A percentile compares a stretch with the other conserved stretches of the same genome.
Evolutionary conservation across 75 land plant species (phyloP).

Genomic region (Pinus tabuliformis): DNA sequence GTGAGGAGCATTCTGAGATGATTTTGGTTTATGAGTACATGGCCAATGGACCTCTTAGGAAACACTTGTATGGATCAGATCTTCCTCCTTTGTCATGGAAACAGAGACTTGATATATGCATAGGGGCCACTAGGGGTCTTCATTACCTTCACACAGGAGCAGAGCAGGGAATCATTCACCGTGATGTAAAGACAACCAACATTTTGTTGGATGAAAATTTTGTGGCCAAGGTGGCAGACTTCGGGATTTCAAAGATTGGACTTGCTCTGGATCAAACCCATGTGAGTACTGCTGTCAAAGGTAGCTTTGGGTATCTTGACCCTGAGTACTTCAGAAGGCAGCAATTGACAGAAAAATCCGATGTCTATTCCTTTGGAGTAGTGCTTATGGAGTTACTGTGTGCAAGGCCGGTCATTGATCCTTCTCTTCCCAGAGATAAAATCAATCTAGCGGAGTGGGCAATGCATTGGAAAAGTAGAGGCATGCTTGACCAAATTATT

Average conservation of each 20-base stretch:
- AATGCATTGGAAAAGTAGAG: conserved; percentile 76
- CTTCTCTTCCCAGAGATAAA: conserved; percentile 73
- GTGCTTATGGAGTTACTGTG: conserved; percentile 84
- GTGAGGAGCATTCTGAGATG: conserved; percentile 72
- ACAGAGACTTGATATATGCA: conserved; percentile 86
- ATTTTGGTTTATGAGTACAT: conserved; percentile 95
- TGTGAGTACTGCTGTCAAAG: conserved; percentile 65
- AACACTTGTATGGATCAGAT: conserved; percentile 75
- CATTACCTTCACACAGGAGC: conserved; percentile 95
- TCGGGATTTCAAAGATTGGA: conserved; percentile 41
- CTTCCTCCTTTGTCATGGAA: conserved; percentile 70
- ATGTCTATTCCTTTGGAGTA: conserved; percentile 96
- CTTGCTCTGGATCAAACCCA: conserved; percentile 32
- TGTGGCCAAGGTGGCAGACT: conserved; percentile 47
- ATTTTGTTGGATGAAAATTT: conserved; percentile 45
- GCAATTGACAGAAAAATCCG: conserved; percentile 66
- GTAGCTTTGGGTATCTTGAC: conserved; percentile 58
- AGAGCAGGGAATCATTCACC: conserved; percentile 52
- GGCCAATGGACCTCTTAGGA: conserved; percentile 82
- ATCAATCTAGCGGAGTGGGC: conserved; percentile 93
- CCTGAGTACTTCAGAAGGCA: conserved; percentile 58
- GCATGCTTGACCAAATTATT: conserved; percentile 67
- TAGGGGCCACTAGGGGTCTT: conserved; percentile 82
- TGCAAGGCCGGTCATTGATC: conserved; percentile 81
- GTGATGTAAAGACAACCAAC: conserved; percentile 54